Evolutionary conservation across 148 eudicot genomes (phyloP).

Genomic region (Nyssa sinensis): DNA sequence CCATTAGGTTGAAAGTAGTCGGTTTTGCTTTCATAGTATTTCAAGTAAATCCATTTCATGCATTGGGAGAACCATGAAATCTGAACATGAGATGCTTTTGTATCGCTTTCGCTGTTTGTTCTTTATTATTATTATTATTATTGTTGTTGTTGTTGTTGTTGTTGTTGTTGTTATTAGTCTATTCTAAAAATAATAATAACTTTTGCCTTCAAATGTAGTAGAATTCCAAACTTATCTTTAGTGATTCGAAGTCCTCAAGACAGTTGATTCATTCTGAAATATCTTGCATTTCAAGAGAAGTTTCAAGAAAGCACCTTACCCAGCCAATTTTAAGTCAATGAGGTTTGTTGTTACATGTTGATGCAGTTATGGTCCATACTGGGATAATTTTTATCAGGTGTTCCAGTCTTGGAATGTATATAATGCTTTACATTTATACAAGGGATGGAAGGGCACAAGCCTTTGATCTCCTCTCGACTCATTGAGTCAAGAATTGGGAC

Average conservation of each 20-base stretch:
- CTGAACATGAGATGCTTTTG: background rate
- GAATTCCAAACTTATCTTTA: background rate
- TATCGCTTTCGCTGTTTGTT: background rate
- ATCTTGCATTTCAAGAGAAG: background rate
- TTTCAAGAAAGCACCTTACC: too few species aligned
- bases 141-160: too few species aligned
- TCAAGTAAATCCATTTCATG: background rate
- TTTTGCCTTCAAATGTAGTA: background rate
- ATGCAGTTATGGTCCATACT: background rate
- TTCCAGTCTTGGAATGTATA: background rate
- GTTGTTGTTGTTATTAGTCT: background rate
- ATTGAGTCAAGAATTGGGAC: background rate
- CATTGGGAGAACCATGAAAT: background rate
- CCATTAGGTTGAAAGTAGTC: too few species aligned
- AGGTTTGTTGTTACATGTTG: conserved; percentile 4
- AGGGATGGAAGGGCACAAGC: too few species aligned
- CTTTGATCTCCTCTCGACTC: background rate
- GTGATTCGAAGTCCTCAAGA: background rate
- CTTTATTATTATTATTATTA: too few species aligned
- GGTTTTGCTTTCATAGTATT: background rate
- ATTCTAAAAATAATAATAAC: background rate
- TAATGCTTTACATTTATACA: too few species aligned
- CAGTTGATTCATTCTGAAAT: background rate
- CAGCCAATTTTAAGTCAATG: background rate
- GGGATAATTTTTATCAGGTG: background rate